Evolutionary conservation across 1,284 basidiomycete species (phyloP).

Genomic region (Ganoderma resinaceum): DNA sequence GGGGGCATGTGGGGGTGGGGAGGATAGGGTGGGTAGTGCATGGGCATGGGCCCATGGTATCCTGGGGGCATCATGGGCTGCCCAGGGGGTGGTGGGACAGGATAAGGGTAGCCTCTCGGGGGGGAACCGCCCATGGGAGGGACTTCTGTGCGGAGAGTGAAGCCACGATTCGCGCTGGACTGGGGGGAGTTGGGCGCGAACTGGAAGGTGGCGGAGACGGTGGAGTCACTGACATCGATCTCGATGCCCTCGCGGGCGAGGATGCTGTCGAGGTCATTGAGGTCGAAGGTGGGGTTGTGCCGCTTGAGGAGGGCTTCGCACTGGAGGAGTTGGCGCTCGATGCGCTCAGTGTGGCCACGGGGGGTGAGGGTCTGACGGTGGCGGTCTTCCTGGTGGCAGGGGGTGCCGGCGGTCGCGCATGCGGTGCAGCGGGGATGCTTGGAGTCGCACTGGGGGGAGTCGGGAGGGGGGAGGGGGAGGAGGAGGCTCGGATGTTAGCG

Average conservation of each 20-base stretch:
- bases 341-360: slow-evolving; percentile 77
- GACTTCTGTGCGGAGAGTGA: slow-evolving; percentile 41
- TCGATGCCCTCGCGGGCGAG: slow-evolving; percentile 73
- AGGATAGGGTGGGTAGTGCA: slow-evolving; percentile 43
- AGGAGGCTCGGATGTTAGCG: slow-evolving; percentile 37
- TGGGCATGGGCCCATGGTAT: slow-evolving; percentile 33
- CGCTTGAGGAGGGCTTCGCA: slow-evolving; percentile 79
- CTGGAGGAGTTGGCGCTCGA: slow-evolving; percentile 78
- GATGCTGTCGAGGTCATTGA: slow-evolving; percentile 70
- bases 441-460: slow-evolving; percentile 77
- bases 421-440: slow-evolving; percentile 85
- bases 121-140: slow-evolving; percentile 42
- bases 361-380: slow-evolving; percentile 84
- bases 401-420: slow-evolving; percentile 76
- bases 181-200: slow-evolving; percentile 41
- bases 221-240: slow-evolving; percentile 44
- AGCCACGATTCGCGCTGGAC: slow-evolving; percentile 33
- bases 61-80: slow-evolving; percentile 40
- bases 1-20: slow-evolving; percentile 30
- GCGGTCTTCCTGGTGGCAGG: slow-evolving; percentile 84
- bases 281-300: slow-evolving; percentile 67
- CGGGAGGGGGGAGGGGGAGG: slow-evolving; percentile 33
- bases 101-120: slow-evolving; percentile 39
- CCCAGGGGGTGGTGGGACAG: slow-evolving; percentile 36
- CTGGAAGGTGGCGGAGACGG: slow-evolving; percentile 46